Conservation (phyloP, 2,329 filamentous ascomycete species). For the Aspergillaceae sp. region DNA sequence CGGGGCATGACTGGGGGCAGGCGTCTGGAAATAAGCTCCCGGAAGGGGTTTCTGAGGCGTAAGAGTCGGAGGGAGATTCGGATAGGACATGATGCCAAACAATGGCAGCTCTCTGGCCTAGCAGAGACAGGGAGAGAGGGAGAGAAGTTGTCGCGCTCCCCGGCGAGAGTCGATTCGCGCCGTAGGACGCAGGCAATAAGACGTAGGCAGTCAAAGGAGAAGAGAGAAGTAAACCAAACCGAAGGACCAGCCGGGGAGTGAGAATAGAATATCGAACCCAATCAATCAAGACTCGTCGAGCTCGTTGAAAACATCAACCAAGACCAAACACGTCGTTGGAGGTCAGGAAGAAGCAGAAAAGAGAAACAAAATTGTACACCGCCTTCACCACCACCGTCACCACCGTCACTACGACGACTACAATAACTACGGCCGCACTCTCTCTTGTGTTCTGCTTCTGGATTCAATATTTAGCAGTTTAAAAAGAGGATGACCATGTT, state of each 20-base stretch:
- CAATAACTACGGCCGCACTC: not conserved
- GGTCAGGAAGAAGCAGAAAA: conserved; percentile 4
- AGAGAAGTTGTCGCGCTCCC: conserved; percentile 15
- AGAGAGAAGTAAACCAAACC: not conserved
- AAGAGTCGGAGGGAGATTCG: conserved; percentile 23
- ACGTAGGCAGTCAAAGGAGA: conserved; percentile 3
- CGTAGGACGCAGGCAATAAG: conserved; percentile 5
- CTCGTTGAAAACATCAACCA: too few relatives aligned
- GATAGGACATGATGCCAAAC: conserved; percentile 33
- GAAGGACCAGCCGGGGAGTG: conserved; percentile 6
- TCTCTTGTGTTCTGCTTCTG: too few relatives aligned
- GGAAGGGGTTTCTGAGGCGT: conserved; percentile 35
- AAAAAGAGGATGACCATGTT: conserved; percentile 21
- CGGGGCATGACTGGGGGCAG: conserved; percentile 28
- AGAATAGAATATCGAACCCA: conserved; percentile 7
- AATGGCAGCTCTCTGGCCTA: conserved; percentile 2
- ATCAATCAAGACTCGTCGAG: too few relatives aligned
- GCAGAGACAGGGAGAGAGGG: not conserved
- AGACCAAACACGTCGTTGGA: too few relatives aligned
- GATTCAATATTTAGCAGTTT: too few relatives aligned
- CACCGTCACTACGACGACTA: conserved; percentile 3
- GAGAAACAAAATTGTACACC: conserved; percentile 31
- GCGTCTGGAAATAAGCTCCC: conserved; percentile 35
- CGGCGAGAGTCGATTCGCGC: conserved; percentile 9
- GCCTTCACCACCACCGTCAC: conserved; percentile 9